phyloP scores from a whole-genome alignment of 1,284 basidiomycete species.

The Earliella scabrosa region DNA sequence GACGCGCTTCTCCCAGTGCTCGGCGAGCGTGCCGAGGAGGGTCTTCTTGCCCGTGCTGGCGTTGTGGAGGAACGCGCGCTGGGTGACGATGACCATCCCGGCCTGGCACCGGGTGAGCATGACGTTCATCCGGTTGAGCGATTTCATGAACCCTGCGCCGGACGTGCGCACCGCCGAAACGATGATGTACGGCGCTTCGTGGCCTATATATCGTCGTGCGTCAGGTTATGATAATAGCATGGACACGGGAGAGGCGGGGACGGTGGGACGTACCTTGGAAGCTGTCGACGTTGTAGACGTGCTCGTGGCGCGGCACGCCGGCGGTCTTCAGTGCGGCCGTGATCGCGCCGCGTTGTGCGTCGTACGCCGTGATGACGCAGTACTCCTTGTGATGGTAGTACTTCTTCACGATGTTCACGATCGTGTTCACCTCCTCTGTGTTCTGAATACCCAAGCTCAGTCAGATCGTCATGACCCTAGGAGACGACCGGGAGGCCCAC shows the following conservation, averaged over 20 bases:
- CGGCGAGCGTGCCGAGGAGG: constrained; percentile 20
- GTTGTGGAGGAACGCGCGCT: constrained; percentile 22
- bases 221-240: constrained; percentile 6
- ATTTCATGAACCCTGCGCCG: constrained; percentile 59
- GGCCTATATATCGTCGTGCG: constrained; percentile 21
- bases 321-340: constrained; percentile 48
- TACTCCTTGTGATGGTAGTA: constrained; percentile 41
- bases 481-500: no score
- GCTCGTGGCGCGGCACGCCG: constrained; percentile 50
- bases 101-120: constrained; percentile 44
- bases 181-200: constrained; percentile 54
- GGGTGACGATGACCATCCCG: constrained; percentile 30
- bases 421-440: constrained; percentile 39
- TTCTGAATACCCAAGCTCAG: constrained; percentile 40
- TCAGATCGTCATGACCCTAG: no score
- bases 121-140: constrained; percentile 67
- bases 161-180: constrained; percentile 66
- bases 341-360: constrained; percentile 59
- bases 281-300: constrained; percentile 67
- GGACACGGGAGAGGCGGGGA: neutral
- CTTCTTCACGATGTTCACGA: constrained; percentile 42
- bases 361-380: constrained; percentile 75
- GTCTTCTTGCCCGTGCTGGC: constrained; percentile 10
- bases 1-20: constrained; percentile 16
- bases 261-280: constrained; percentile 60